These are phyloP conservation scores for Dothideomycetes sp. DNA, from an alignment of 2,329 filamentous ascomycete species.

Conservation along the genomic window DNA sequence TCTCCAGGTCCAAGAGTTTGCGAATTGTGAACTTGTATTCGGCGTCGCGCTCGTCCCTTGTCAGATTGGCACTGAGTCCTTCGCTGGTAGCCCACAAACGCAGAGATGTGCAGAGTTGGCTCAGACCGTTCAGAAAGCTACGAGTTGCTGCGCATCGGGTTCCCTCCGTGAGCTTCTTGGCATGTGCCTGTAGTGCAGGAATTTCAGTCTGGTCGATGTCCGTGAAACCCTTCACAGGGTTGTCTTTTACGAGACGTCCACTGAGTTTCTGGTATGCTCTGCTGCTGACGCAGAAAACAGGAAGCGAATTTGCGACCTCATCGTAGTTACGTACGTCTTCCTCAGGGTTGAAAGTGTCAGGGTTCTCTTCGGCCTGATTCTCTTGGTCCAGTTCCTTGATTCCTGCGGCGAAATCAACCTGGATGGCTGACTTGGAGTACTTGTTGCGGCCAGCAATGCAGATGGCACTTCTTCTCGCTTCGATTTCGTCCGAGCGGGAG, in stretches of 20 bases:
- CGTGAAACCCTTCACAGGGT: conserved; percentile 41
- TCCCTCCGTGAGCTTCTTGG: conserved; percentile 44
- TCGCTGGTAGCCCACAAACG: conserved; percentile 38
- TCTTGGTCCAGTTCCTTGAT: conserved; percentile 52
- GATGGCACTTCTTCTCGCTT: conserved; percentile 24
- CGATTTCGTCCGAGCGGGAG: conserved; percentile 19
- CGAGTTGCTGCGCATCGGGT: conserved; percentile 34
- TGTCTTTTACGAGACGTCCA: conserved; percentile 43
- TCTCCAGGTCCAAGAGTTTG: conserved; percentile 29
- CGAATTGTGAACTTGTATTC: conserved; percentile 28
- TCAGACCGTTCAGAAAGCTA: conserved; percentile 41
- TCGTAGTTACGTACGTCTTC: conserved; percentile 48
- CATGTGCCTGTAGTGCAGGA: conserved; percentile 48
- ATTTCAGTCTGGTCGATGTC: conserved; percentile 45
- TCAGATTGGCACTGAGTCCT: conserved; percentile 29
- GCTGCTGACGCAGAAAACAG: conserved; percentile 55
- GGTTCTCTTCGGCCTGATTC: conserved; percentile 40
- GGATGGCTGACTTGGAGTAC: conserved; percentile 44
- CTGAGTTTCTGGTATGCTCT: conserved; percentile 52
- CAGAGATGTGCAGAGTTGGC: conserved; percentile 42
- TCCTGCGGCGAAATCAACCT: conserved; percentile 47
- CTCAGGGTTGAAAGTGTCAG: conserved; percentile 43
- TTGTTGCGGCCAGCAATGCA: conserved; percentile 47
- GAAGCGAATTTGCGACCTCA: conserved; percentile 41
- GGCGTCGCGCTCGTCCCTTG: conserved; percentile 25